A percentile compares a stretch with the other conserved stretches of the same genome.
Conservation (phyloP, 2,329 filamentous ascomycete species). For the Sporothrix pseudoabietina region DNA sequence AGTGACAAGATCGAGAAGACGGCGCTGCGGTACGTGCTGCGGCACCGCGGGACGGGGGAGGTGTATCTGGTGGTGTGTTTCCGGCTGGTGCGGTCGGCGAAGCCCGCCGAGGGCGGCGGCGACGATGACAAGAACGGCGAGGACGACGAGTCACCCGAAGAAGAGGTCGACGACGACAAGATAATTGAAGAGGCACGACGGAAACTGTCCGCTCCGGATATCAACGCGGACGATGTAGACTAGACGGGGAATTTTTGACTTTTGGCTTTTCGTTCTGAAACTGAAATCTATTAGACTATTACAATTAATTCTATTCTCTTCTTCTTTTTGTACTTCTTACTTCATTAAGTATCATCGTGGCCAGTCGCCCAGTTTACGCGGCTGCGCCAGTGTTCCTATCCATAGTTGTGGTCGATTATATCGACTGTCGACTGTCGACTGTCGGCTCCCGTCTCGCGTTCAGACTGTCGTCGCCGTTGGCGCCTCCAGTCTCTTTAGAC, state of each 20-base stretch:
- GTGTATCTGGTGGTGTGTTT: conserved; percentile 83
- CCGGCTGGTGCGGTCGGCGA: conserved; percentile 70
- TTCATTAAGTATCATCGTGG: neutral
- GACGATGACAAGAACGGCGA: neutral
- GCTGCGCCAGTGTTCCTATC: neutral
- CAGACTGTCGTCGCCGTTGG: neutral
- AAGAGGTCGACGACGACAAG: conserved; percentile 36
- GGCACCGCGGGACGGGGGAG: conserved; percentile 72
- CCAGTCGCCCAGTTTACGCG: neutral
- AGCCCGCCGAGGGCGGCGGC: conserved; percentile 37
- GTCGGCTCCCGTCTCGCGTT: no score
- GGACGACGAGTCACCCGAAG: conserved; percentile 36
- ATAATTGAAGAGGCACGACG: conserved; percentile 46
- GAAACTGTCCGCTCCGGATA: conserved; percentile 39
- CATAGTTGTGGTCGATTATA: no score
- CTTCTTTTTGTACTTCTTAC: neutral
- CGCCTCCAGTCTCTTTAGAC: neutral
- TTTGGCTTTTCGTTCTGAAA: neutral
- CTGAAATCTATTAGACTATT: neutral
- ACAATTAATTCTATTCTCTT: conserved; percentile 17
- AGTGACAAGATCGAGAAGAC: conserved; percentile 64
- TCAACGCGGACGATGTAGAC: conserved; percentile 49
- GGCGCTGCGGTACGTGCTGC: conserved; percentile 78
- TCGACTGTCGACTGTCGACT: neutral
- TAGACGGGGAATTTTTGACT: conserved; percentile 34